Evolutionary conservation across 2,329 filamentous ascomycete species (phyloP).

Genomic region (Fusarium albosuccineum): DNA sequence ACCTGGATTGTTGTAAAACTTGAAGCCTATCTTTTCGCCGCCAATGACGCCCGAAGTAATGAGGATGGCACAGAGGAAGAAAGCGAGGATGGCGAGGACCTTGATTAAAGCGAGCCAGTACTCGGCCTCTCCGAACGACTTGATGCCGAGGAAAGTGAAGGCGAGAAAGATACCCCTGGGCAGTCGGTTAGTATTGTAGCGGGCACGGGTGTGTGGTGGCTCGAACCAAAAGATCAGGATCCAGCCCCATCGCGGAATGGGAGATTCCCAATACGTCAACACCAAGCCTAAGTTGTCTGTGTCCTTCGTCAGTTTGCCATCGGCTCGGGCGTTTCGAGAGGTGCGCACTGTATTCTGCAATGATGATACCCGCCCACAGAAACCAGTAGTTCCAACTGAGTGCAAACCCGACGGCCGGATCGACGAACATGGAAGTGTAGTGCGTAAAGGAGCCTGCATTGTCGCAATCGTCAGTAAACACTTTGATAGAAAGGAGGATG

Average conservation of each 20-base stretch:
- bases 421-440: conserved; percentile 4
- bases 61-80: conserved; percentile 30
- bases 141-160: not conserved
- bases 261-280: not conserved
- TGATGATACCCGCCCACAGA: not conserved
- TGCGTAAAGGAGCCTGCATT: conserved; percentile 1
- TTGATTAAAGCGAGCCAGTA: conserved; percentile 26
- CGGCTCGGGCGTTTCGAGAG: rapidly evolving
- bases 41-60: conserved; percentile 39
- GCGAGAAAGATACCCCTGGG: not conserved
- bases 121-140: conserved; percentile 12
- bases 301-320: not conserved
- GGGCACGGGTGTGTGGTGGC: no score
- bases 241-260: not conserved
- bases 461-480: not conserved
- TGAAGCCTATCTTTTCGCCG: conserved; percentile 38
- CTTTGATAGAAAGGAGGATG: rapidly evolving
- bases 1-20: conserved; percentile 18
- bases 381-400: conserved; percentile 4
- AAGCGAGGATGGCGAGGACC: conserved; percentile 18
- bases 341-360: conserved; percentile 1
- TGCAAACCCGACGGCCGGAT: not conserved
- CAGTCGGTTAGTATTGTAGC: not conserved
- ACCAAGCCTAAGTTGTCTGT: conserved; percentile 5
- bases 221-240: not conserved